Base-by-base conservation (phyloP, 495 filamentous ascomycete species). In the Pyrenula aspistea region DNA sequence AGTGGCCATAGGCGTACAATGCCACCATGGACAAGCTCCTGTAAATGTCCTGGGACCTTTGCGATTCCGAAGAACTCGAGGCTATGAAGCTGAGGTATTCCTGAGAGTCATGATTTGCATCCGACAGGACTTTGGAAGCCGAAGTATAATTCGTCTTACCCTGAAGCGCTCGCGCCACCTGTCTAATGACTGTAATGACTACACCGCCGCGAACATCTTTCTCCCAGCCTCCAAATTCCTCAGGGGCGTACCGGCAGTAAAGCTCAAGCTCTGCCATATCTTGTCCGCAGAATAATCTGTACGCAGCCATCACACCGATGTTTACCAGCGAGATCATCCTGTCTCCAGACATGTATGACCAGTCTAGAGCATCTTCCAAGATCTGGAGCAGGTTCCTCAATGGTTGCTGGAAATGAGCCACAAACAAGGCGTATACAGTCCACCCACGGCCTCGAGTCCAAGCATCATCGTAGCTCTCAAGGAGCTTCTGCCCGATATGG, bases 131-230 rank as follows among this genome's bases (percentile, higher is more conserved):
- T 23, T 76, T 73, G 0, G 78, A 67, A 1, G 87, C 67, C 10
- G 70, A 69, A 1, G 70, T 66, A 21, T 70, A 74, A n/a, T 76
- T 71, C 0, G 91, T 95, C 67, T 91, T 95, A 42, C 91, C 91
- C 71, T 92, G 88, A 24, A 96, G 68, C 19, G 91, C 88, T 15
- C 88, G 79, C 51, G 81, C 81, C 55, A 84, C 83, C 71, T 95
- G 89, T 60, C 84, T 72, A 57, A 87, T 76, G 21, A 82, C 76
- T 56, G 88, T 77, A 11, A 94, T 74, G 59, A 88, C 75, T 4
- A 81, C 81, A 11, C 91, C 90, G 15, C 89, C 91, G 24, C 89
- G 80, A n/a, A 86, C 82, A 67, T 94, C 88, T 50, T 78, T 71
- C 24, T 77, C 65, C 88, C 88, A 95, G 47, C 80, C 78, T 1